Evolutionary conservation across 2,329 filamentous ascomycete genomes (phyloP), one percentile per base, ranked within the genome.

Genomic region (Cladorrhinum sp.): DNA sequence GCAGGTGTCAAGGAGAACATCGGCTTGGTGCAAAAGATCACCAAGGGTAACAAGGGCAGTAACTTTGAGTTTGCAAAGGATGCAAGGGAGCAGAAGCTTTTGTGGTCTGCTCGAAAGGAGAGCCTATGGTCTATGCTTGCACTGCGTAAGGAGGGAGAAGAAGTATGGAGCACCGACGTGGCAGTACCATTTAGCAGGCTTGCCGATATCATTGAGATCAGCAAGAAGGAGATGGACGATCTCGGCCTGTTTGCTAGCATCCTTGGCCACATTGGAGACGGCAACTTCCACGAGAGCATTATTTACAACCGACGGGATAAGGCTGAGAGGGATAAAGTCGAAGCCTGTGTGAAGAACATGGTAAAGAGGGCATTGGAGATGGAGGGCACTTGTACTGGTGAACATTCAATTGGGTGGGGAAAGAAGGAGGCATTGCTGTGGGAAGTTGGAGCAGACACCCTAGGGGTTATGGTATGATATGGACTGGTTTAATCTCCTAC

Each of bases 261-360:
- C 25, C 79, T 97, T 3, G 93, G 93, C 2, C 93, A 97, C 70
- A 89, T 97, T 59, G 93, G 93, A 12, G 93, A 96, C 71, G 93
- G 93, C 38, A 97, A 97, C 74, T 97, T 97, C 77, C 93, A 97
- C 73, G 88, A 93, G 72, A 91, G 89, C 71, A 95, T 97, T 75
- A 88, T 97, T 76, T 97, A 96, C 73, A 85, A 95, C 74, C 83
- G 84, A 24, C 81, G 79, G 23, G 80, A 92, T 58, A 81, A 84
- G 2, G 85, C 80, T 24, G 90, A 96, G 75, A 83, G 83, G 59
- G 87, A 82, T 48, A 90, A 89, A 66, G 91, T 95, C 1, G 90
- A 95, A 72, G 82, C 81, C 58, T 92, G 91, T 65, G 91, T 97
- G 51, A 87, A 93, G 71, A 88, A 92, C 67, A 96, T 97, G 92